Evolutionary conservation across 805 yeast species (phyloP).

Genomic region (Sugiyamaella floridensis): DNA sequence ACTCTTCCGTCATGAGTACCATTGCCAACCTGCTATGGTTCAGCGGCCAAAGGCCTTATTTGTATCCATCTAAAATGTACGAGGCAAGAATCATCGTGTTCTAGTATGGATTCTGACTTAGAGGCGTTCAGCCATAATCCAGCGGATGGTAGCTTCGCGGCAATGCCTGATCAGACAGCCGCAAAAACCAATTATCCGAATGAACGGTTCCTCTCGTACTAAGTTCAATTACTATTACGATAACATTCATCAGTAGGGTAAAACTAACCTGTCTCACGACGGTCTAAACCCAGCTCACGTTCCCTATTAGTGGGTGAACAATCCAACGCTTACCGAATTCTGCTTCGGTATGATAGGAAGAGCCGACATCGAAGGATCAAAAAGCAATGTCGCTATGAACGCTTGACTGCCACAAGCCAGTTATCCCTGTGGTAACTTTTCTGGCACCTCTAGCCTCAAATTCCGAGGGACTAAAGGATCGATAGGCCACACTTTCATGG

Average conservation of each 20-base stretch:
- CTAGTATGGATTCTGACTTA: conserved; percentile 51
- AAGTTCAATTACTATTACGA: conserved; percentile 39
- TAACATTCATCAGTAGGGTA: conserved; percentile 38
- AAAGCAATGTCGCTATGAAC: conserved; percentile 43
- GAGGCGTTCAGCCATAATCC: conserved; percentile 46
- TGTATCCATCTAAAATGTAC: conserved; percentile 37
- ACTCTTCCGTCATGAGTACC: conserved; percentile 36
- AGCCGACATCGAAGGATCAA: conserved; percentile 45
- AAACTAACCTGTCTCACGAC: conserved; percentile 43
- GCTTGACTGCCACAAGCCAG: conserved; percentile 45
- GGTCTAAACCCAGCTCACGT: conserved; percentile 40
- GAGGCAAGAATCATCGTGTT: conserved; percentile 39
- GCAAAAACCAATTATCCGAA: conserved; percentile 43
- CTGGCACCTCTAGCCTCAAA: conserved; percentile 43
- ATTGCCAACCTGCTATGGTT: conserved; percentile 37
- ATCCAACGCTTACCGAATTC: conserved; percentile 42
- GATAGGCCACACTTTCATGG: conserved; percentile 46
- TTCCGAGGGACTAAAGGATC: conserved; percentile 42
- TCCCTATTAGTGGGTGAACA: conserved; percentile 44
- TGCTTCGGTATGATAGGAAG: conserved; percentile 47
- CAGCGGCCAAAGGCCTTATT: conserved; percentile 39
- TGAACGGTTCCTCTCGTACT: conserved; percentile 44
- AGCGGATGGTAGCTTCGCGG: conserved; percentile 46
- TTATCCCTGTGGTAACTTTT: conserved; percentile 40
- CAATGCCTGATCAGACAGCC: conserved; percentile 42